Evolutionary conservation across 2,329 filamentous ascomycete species (phyloP).

Genomic region (Calonectria pseudoturangicola): DNA sequence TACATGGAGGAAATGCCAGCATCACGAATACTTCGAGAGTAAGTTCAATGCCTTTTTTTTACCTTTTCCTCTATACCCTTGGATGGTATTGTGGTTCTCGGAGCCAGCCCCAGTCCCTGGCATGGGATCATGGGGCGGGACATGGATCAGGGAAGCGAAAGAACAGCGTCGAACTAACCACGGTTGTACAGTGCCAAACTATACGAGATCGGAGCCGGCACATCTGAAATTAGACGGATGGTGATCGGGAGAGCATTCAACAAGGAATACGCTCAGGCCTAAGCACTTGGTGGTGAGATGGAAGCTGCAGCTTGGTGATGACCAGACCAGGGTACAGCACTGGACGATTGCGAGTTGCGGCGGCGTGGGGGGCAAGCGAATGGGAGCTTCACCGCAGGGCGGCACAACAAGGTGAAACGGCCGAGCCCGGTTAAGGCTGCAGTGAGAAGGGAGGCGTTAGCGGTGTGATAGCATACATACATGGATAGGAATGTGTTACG

Average conservation of each 20-base stretch:
- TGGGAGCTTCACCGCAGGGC: background rate
- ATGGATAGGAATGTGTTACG: constrained; percentile 14
- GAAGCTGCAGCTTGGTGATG: background rate
- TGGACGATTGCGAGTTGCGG: constrained; percentile 7
- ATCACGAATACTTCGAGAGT: constrained; percentile 86
- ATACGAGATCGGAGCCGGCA: constrained; percentile 98
- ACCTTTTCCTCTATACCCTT: background rate
- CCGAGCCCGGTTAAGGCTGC: constrained; percentile 8
- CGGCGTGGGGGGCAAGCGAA: background rate
- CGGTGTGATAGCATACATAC: constrained; percentile 35
- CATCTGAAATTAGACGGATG: constrained; percentile 94
- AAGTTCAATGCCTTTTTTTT: constrained; percentile 53
- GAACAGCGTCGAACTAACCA: constrained; percentile 49
- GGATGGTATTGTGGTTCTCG: background rate
- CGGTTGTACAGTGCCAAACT: constrained; percentile 75
- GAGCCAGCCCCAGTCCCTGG: background rate
- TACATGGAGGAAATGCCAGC: constrained; percentile 97
- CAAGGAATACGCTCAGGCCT: constrained; percentile 80
- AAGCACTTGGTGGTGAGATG: constrained; percentile 9
- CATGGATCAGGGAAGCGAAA: constrained; percentile 11
- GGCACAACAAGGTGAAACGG: constrained; percentile 19
- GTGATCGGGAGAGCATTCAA: constrained; percentile 96
- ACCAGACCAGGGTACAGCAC: constrained; percentile 1
- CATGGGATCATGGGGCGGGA: background rate
- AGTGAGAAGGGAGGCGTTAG: constrained; percentile 26